phyloP scores from a whole-genome alignment of 192 early-diverging fungal genomes.

The Diversispora epigaea region DNA sequence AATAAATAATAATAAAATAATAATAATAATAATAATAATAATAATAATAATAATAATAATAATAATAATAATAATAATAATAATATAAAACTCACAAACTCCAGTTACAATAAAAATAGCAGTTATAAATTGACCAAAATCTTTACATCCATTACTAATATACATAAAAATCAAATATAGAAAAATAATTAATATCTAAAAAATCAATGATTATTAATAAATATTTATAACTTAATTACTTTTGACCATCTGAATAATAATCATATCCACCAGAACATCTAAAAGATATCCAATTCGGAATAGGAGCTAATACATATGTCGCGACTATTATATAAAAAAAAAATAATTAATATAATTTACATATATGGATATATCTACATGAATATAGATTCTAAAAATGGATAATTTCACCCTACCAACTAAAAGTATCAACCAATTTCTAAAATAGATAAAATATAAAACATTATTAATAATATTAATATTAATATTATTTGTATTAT shows the following conservation, averaged over 20 bases:
- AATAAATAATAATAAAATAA: neutral
- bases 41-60: neutral
- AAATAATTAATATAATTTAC: neutral
- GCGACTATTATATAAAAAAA: conserved; percentile 53
- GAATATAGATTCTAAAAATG: neutral
- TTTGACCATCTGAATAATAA: conserved; percentile 65
- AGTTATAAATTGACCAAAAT: conserved; percentile 85
- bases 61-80: neutral
- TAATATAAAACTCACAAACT: conserved; percentile 58
- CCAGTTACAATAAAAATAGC: conserved; percentile 90
- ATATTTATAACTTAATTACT: conserved; percentile 33
- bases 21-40: neutral
- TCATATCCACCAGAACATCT: conserved; percentile 68
- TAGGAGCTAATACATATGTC: conserved; percentile 86
- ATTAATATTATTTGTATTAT: no score
- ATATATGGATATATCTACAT: neutral
- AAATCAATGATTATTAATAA: neutral
- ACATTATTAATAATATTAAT: no score
- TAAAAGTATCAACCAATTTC: conserved; percentile 94
- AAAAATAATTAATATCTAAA: neutral
- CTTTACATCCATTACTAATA: conserved; percentile 45
- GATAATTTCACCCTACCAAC: conserved; percentile 54
- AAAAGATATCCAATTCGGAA: conserved; percentile 87
- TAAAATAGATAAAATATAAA: conserved; percentile 36
- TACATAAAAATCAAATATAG: neutral